A percentile compares a stretch with the other conserved stretches of the same genome.
phyloP scores from a whole-genome alignment of 1,284 basidiomycete genomes.

The Sphaerobolus stellatus region DNA sequence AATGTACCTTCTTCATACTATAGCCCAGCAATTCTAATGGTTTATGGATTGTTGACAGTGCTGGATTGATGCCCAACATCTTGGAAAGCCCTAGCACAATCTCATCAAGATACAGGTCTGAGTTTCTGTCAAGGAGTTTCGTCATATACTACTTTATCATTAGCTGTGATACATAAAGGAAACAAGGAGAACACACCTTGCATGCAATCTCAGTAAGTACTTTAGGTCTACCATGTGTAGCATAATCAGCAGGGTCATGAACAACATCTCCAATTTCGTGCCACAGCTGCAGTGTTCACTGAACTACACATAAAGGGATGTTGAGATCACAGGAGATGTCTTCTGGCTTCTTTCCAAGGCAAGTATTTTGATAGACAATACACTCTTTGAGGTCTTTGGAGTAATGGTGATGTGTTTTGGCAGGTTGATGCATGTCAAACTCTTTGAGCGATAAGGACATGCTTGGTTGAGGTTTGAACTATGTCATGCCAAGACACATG shows the following conservation, averaged over 20 bases:
- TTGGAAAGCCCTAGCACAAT: background rate
- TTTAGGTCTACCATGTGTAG: background rate
- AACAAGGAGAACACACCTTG: background rate
- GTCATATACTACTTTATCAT: background rate
- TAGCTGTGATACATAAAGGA: background rate
- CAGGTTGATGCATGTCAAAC: background rate
- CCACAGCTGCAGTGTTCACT: constrained; percentile 3
- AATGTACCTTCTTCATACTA: background rate
- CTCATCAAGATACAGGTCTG: constrained; percentile 1
- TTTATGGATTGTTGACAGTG: background rate
- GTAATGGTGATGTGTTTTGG: background rate
- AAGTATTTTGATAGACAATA: background rate
- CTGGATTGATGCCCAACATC: background rate
- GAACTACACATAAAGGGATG: background rate
- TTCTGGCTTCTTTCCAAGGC: background rate
- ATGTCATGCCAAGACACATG: background rate
- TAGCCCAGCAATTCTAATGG: background rate
- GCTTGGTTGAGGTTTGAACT: background rate
- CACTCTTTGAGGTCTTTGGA: background rate
- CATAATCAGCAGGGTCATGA: background rate
- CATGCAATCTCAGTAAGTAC: background rate
- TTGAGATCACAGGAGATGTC: constrained; percentile 4
- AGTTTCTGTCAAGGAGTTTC: background rate
- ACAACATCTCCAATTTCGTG: background rate
- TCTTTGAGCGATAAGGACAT: background rate